Percentiles rank a stretch among this genome's conserved stretches.
phyloP scores from a whole-genome alignment of 805 yeast genomes.

The Pichia cephalocereana region DNA sequence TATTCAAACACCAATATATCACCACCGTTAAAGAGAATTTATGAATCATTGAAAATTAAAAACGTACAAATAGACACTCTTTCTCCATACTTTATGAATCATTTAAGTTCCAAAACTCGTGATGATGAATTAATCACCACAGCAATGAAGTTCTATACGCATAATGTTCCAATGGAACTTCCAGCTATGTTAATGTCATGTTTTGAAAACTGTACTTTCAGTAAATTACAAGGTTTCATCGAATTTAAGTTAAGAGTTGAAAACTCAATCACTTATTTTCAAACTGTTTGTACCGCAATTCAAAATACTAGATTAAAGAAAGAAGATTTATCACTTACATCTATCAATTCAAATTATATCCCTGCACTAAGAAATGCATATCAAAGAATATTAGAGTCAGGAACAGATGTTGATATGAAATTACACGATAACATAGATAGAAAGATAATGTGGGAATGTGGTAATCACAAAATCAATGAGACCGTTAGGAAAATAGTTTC shows the following conservation, averaged over 20 bases:
- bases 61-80: slow-evolving; percentile 70
- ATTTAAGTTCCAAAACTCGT: slow-evolving; percentile 34
- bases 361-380: slow-evolving; percentile 13
- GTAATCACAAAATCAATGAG: slow-evolving; percentile 22
- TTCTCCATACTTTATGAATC: slow-evolving; percentile 41
- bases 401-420: slow-evolving; percentile 23
- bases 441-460: slow-evolving; percentile 44
- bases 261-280: slow-evolving; percentile 39
- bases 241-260: slow-evolving; percentile 46
- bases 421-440: slow-evolving; percentile 54
- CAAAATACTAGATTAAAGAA: slow-evolving; percentile 27
- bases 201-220: slow-evolving; percentile 49
- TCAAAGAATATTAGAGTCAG: slow-evolving; percentile 11
- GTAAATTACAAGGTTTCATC: slow-evolving; percentile 59
- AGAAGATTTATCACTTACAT: slow-evolving; percentile 7
- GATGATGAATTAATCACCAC: slow-evolving; percentile 27
- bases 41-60: slow-evolving; percentile 50
- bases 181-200: slow-evolving; percentile 41
- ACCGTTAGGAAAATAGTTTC: slow-evolving; percentile 21
- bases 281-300: slow-evolving; percentile 27
- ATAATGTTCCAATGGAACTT: slow-evolving; percentile 44
- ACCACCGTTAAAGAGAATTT: slow-evolving; percentile 41
- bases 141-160: slow-evolving; percentile 38
- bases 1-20: slow-evolving; percentile 51
- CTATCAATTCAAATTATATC: not conserved